phyloP scores from a whole-genome alignment of 495 filamentous ascomycete genomes.

The Echria macrotheca region DNA sequence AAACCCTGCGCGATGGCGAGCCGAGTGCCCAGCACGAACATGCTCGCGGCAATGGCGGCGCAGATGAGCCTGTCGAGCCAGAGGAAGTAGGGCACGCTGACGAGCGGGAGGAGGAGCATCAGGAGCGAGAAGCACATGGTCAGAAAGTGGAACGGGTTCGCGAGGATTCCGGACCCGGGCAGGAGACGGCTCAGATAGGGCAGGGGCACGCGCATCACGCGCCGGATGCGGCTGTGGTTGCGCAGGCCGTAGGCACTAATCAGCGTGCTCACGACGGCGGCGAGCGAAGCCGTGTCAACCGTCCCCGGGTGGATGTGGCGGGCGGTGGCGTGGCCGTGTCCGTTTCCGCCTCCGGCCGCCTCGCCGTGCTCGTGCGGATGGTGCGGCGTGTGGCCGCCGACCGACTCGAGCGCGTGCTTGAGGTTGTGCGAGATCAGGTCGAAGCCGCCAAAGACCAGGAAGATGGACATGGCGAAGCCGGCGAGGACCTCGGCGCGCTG shows the following conservation, averaged over 20 bases:
- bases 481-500: constrained; percentile 90
- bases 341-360: constrained; percentile 16
- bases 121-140: constrained; percentile 78
- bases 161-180: constrained; percentile 60
- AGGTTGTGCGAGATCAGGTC: constrained; percentile 90
- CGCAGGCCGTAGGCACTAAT: constrained; percentile 80
- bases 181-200: constrained; percentile 52
- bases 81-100: constrained; percentile 66
- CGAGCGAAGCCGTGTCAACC: constrained; percentile 75
- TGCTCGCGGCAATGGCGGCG: constrained; percentile 68
- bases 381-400: constrained; percentile 56
- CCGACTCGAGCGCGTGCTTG: constrained; percentile 71
- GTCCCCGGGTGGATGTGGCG: constrained; percentile 58
- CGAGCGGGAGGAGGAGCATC: constrained; percentile 76
- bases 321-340: constrained; percentile 33
- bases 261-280: constrained; percentile 82
- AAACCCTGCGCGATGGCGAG: constrained; percentile 79
- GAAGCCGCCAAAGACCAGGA: constrained; percentile 92
- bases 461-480: constrained; percentile 94
- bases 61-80: constrained; percentile 81
- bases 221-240: constrained; percentile 92
- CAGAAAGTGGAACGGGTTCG: constrained; percentile 90
- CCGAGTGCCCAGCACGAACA: constrained; percentile 79
- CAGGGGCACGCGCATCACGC: constrained; percentile 72
- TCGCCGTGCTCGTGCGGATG: constrained; percentile 46